Base-by-base conservation (phyloP, 2,329 filamentous ascomycete species). In the Falciphora oryzae region DNA sequence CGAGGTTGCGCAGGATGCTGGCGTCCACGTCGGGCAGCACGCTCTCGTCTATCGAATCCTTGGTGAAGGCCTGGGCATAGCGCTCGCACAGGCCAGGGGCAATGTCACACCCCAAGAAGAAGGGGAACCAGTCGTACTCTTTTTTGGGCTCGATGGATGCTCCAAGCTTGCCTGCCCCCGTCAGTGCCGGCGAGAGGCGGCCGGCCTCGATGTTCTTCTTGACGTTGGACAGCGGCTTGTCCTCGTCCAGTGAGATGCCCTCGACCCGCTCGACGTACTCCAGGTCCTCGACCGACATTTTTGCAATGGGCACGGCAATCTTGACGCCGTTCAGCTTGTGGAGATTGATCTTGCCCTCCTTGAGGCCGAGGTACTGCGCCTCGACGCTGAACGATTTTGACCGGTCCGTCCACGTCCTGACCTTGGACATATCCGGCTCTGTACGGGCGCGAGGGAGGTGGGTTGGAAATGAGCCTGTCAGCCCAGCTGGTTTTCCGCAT, bases 281-380 rank as follows among this genome's bases (percentile, higher is more conserved):
- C 56, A 99, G 82, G 77, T 99, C 95, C 72, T 94, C 91, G 57
- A 93, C 83, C 0, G 94, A 96, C 95, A 99, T 99, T 75, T 99
- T 99, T 56, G 87, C 82, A 32, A 98, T 87, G 2, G 95, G 95
- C 4, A 99, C 95, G 11, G 95, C 95, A 76, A 99, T 99, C 77
- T 98, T 98, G 71, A 99, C 93, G 53, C 95, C 95, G 74, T 99
- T 99, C 78, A 92, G 85, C 80, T 99, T 99, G 81, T 99, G 95
- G 28, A 99, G 82, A 76, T 99, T 96, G 69, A 99, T 96, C 77
- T 98, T 98, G 68, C 93, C 92, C 74, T 98, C 95, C 75, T 92
- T 92, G 63, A 98, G 84, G 32, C 93, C 94, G 63, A 99, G 86
- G 73, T 98, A 99, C 74, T 99, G 92, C 22, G 95, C 95, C 69